Evolutionary conservation across 495 filamentous ascomycete species (phyloP), one percentile per base, ranked within the genome.

Genomic region (Penicillium tannophilum): DNA sequence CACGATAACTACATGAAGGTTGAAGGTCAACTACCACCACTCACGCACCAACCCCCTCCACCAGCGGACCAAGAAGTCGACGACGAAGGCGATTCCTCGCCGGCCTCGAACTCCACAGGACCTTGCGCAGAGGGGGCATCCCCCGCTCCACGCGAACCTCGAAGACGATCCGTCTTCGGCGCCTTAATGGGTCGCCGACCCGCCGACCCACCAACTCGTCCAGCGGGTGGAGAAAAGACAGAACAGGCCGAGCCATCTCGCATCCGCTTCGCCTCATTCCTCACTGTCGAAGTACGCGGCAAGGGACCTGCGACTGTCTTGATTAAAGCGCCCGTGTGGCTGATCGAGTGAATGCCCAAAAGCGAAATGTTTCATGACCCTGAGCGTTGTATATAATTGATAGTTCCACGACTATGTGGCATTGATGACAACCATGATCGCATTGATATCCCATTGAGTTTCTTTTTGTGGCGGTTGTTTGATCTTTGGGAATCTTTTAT

Each of bases 321-420:
- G 66, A 79, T 88, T 19, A 96, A 96, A 77, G 89, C 94, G 41
- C 92, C 95, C 16, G 90, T 97, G n/a, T 98, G 90, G 85, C 76
- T 82, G 28, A 64, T 88, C 17, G 79, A 76, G 56, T 82, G 58
- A 5, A 23, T 2, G 23, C 17, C 45, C 23, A 17, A 23, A 7
- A 16, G 24, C 11, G 26, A 49, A 10, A 31, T 31, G 33, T 11
- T 30, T n/a, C 46, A 49, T 28, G 26, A 49, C 23, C 26, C 45
- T 47, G 46, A 49, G 46, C 46, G 46, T 30, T 49, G 46, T 49
- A 49, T 30, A 49, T 49, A 49, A 31, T 33, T 49, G 26, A 17
- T n/a, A 12, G 4, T 28, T 14, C 16, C 46, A 28, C 12, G 14
- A 8, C 20, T 12, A 47, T 11, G 16, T 49, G 46, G 46, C 46